These are phyloP conservation scores for Xylaria longipes DNA, from an alignment of 495 filamentous ascomycete species.

Conservation along the genomic window DNA sequence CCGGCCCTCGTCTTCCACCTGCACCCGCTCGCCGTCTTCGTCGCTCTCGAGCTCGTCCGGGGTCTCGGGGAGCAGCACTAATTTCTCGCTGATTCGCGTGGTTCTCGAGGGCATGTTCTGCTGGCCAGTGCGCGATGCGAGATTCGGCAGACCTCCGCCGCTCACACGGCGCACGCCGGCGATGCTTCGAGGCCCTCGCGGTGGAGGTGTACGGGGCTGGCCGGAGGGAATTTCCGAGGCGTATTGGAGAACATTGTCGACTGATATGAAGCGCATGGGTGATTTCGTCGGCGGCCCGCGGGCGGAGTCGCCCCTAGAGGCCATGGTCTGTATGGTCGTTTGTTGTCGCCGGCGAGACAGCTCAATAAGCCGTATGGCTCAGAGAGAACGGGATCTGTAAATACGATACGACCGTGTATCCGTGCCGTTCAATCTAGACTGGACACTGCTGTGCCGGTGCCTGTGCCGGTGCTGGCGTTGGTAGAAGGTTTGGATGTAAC, in stretches of 20 bases:
- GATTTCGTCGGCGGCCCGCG: constrained; percentile 38
- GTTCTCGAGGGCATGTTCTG: constrained; percentile 86
- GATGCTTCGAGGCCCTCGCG: constrained; percentile 47
- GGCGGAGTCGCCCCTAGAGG: constrained; percentile 31
- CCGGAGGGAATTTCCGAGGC: constrained; percentile 94
- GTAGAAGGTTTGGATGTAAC: not conserved
- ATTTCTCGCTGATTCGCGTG: constrained; percentile 91
- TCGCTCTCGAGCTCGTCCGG: constrained; percentile 63
- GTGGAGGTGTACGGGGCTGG: constrained; percentile 79
- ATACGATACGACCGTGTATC: too few species aligned
- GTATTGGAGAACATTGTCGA: constrained; percentile 95
- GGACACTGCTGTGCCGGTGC: not conserved
- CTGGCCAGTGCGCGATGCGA: constrained; percentile 60
- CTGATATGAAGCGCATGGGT: constrained; percentile 84
- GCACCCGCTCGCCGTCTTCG: constrained; percentile 51
- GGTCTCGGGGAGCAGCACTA: constrained; percentile 92
- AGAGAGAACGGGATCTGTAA: too few species aligned
- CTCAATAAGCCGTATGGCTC: too few species aligned
- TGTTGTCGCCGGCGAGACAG: not conserved
- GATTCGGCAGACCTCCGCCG: constrained; percentile 44
- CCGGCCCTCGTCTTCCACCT: constrained; percentile 65
- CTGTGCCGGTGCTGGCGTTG: not conserved
- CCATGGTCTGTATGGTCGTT: constrained; percentile 25
- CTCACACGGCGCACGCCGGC: constrained; percentile 51
- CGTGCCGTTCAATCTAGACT: not conserved